phyloP scores from a whole-genome alignment of 192 early-diverging fungal genomes.

The Podila verticillata region DNA sequence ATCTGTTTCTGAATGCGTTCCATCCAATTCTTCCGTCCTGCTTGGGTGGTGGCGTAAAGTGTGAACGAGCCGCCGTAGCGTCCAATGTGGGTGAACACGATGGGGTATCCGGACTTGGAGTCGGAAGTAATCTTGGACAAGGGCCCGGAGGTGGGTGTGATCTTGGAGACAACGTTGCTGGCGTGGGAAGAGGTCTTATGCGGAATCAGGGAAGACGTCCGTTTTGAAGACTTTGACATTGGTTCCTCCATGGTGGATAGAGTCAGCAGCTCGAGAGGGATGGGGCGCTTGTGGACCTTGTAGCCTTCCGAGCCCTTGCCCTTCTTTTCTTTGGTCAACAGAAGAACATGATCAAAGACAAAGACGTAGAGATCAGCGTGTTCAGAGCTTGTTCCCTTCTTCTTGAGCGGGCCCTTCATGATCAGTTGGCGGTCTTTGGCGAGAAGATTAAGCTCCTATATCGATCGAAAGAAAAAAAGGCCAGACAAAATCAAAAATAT shows the following conservation, averaged over 20 bases:
- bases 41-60: slow-evolving; percentile 77
- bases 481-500: no score
- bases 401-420: slow-evolving; percentile 83
- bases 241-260: slow-evolving; percentile 66
- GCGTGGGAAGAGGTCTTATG: slow-evolving; percentile 27
- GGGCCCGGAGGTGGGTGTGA: slow-evolving; percentile 28
- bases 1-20: slow-evolving; percentile 80
- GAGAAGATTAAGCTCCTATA: slow-evolving; percentile 77
- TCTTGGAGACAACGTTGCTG: slow-evolving; percentile 38
- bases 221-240: slow-evolving; percentile 12
- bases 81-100: slow-evolving; percentile 81
- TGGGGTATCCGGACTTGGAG: slow-evolving; percentile 73
- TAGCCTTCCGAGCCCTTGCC: slow-evolving; percentile 67
- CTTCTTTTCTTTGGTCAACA: slow-evolving; percentile 76
- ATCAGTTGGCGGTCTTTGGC: slow-evolving; percentile 77
- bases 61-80: slow-evolving; percentile 74
- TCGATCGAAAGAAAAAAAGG: background rate
- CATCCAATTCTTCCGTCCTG: slow-evolving; percentile 84
- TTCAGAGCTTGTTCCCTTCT: slow-evolving; percentile 65
- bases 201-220: slow-evolving; percentile 48
- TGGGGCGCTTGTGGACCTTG: slow-evolving; percentile 77
- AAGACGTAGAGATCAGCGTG: slow-evolving; percentile 79
- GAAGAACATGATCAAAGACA: slow-evolving; percentile 89
- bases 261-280: slow-evolving; percentile 81
- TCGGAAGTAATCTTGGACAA: slow-evolving; percentile 51